Evolutionary conservation across 1,284 basidiomycete genomes (phyloP), one percentile per base, ranked within the genome.

Genomic region (Amylostereum chailletii): DNA sequence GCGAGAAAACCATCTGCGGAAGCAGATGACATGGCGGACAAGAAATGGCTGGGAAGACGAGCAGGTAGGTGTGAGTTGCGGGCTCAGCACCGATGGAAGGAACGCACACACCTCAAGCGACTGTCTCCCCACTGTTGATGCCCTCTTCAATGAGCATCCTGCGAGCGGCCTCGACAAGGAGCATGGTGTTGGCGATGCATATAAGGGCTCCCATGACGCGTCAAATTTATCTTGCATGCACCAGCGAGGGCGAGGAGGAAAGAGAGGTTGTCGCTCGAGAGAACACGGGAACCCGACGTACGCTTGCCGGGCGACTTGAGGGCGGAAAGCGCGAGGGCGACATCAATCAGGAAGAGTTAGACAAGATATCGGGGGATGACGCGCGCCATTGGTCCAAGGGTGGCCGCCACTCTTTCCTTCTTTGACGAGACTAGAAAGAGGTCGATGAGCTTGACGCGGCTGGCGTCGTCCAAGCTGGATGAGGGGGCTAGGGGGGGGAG

Each of bases 31-130:
- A 75, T 79, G 1, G 86, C 86, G 45, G 72, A 72, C 34, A 90
- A 72, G 61, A 90, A 90, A 4, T 91, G 72, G 39, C 89, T 83
- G 27, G 89, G 80, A 4, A 83, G 81, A 84, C 86, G 89, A 19
- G 19, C 19, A 43, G 27, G 37, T 40, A 10, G 30, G 45, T 4
- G 36, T 53, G 5, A 50, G 43, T 45, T 38, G 7, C 8, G 45
- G 11, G 11, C 27, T 39, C 19, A 19, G 27, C 33, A 36, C 32
- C 46, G 8, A 11, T 34, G 30, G 11, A n/a, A 40, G n/a, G 38
- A 54, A 42, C 48, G 52, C 34, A 59, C 76, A 48, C 48, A 86
- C 86, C 70, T 86, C 78, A 19, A 89, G 71, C 57, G 54, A 74
- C 77, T 6, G 68, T 64, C 19, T 78, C 71, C 8, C 81, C 83